Conservation (phyloP, 768 basidiomycete species). For the Saitozyma podzolica region DNA sequence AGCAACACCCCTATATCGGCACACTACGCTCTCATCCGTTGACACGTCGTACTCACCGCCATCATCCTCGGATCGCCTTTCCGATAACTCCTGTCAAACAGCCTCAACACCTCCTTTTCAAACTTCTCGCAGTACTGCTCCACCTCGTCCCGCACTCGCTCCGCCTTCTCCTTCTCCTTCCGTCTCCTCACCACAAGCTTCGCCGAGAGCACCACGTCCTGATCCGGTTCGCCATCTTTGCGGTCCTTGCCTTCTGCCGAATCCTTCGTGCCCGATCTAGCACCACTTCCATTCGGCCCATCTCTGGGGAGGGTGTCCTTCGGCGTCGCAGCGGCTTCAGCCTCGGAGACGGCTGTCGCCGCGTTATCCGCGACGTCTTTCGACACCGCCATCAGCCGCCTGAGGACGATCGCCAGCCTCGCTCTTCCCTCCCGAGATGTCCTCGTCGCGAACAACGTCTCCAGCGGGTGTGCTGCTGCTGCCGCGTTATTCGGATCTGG, state of each 20-base stretch:
- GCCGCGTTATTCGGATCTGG: conserved; percentile 22
- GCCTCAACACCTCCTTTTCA: conserved; percentile 94
- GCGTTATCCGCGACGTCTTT: conserved; percentile 76
- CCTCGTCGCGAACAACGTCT: conserved; percentile 57
- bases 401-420: conserved; percentile 80
- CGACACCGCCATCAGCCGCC: conserved; percentile 80
- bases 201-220: conserved; percentile 49
- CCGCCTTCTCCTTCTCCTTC: conserved; percentile 71
- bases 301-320: conserved; percentile 10
- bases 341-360: conserved; percentile 28
- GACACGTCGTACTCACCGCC: conserved; percentile 65
- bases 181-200: conserved; percentile 62
- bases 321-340: conserved; percentile 27
- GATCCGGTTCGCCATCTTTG: conserved; percentile 9
- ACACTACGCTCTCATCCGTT: neutral
- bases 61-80: conserved; percentile 99
- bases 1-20: neutral
- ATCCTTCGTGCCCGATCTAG: neutral
- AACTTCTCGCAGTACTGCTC: conserved; percentile 98
- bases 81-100: conserved; percentile 93
- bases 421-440: conserved; percentile 79
- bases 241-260: conserved; percentile 1
- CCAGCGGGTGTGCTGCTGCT: conserved; percentile 72
- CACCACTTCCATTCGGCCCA: neutral
- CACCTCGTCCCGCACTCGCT: conserved; percentile 77